These are phyloP conservation scores for Pythium oligandrum DNA, from an alignment of 352 stramenopile genomes.

Conservation along the genomic window DNA sequence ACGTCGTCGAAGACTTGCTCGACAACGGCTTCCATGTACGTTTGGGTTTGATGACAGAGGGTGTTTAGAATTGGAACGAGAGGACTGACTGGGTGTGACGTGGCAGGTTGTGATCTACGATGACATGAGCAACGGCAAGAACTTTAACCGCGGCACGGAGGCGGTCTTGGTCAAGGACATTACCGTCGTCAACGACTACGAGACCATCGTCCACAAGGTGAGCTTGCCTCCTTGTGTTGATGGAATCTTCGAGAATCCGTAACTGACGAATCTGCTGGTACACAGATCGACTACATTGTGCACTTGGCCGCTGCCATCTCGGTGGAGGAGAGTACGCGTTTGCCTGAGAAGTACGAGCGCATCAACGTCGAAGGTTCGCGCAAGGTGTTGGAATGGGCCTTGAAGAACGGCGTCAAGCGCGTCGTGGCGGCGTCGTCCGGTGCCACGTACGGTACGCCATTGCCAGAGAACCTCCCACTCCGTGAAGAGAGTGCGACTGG, in stretches of 20 bases:
- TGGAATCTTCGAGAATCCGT: constrained; percentile 1
- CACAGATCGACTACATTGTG: constrained; percentile 79
- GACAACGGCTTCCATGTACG: constrained; percentile 71
- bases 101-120: constrained; percentile 77
- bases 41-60: background rate
- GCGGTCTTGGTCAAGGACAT: constrained; percentile 83
- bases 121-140: constrained; percentile 87
- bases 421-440: constrained; percentile 77
- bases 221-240: background rate
- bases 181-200: constrained; percentile 72
- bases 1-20: constrained; percentile 78
- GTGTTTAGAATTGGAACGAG: background rate
- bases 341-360: constrained; percentile 84
- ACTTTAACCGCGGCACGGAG: constrained; percentile 71
- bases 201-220: constrained; percentile 78
- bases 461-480: constrained; percentile 61
- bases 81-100: background rate
- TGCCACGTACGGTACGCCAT: constrained; percentile 66
- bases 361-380: constrained; percentile 81
- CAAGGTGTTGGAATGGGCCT: constrained; percentile 77
- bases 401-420: constrained; percentile 69
- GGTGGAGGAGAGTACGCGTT: constrained; percentile 77
- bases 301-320: constrained; percentile 81
- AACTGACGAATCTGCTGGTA: background rate
- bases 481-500: constrained; percentile 69